Evolutionary conservation across 495 filamentous ascomycete species (phyloP).

Genomic region (Podospora conica): DNA sequence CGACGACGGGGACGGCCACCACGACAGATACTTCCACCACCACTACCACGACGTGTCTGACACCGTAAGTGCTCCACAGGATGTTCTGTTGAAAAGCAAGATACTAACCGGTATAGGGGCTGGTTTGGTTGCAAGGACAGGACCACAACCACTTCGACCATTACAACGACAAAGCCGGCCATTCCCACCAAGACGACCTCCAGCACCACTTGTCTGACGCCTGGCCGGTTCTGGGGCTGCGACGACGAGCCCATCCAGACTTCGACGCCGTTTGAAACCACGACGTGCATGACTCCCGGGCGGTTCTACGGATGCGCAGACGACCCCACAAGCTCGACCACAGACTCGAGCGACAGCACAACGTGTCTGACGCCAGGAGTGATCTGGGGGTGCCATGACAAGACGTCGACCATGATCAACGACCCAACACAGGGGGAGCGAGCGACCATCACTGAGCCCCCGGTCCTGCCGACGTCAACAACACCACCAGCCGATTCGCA

Average conservation of each 20-base stretch:
- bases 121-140: slow-evolving; percentile 64
- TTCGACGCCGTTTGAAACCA: not conserved
- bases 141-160: slow-evolving; percentile 33
- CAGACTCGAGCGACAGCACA: not conserved
- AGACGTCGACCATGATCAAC: slow-evolving; percentile 30
- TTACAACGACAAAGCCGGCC: slow-evolving; percentile 14
- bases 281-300: slow-evolving; percentile 19
- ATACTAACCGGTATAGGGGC: slow-evolving; percentile 37
- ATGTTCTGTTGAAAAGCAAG: not conserved
- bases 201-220: slow-evolving; percentile 44
- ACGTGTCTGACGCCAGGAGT: slow-evolving; percentile 38
- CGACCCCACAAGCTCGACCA: not conserved
- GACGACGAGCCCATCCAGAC: not conserved
- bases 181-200: not conserved
- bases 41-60: slow-evolving; percentile 49
- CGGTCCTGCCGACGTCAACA: slow-evolving; percentile 27
- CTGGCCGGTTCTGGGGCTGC: slow-evolving; percentile 49
- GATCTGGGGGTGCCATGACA: slow-evolving; percentile 53
- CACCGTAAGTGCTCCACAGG: slow-evolving; percentile 38
- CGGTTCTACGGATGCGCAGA: not conserved
- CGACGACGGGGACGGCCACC: slow-evolving; percentile 42
- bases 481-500: slow-evolving; percentile 19
- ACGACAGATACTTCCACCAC: slow-evolving; percentile 40
- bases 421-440: slow-evolving; percentile 25
- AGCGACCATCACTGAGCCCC: slow-evolving; percentile 33